Evolutionary conservation across 495 filamentous ascomycete species (phyloP), one percentile per base, ranked within the genome.

Genomic region (Podospora tetraspora): DNA sequence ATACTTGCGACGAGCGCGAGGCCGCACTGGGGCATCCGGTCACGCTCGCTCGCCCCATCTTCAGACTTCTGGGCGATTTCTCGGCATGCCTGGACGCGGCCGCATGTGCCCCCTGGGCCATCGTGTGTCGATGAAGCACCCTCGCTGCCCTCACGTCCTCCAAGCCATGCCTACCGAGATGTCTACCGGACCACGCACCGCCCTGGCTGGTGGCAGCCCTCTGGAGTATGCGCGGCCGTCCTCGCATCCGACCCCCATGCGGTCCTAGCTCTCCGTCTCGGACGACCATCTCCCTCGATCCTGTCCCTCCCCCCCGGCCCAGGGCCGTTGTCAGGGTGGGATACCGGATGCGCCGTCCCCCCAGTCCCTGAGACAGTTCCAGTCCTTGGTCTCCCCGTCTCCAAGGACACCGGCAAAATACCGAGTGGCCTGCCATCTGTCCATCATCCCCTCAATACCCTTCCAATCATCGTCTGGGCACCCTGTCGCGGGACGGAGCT

Each of bases 401-500:
- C 68, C 64, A 64, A 56, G 59, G 19, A n/a, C 29, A 13, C 61
- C 66, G 72, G 62, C 64, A 76, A 63, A 72, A 68, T 74, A 69
- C 63, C 69, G 67, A 43, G 62, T 67, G 59, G 61, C 29, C 59
- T 64, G 63, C 64, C 62, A 66, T 64, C 63, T 59, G 56, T 72
- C 64, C 59, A n/a, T 23, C 58, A 23, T 61, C 34, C 63, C 32
- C 69, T 56, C 22, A 56, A 37, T 19, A 34, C 57, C 60, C 12
- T 34, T 63, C 66, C 63, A 62, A 37, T 57, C 30, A 58, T 68
- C 65, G 56, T 58, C 61, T 63, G 34, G 57, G 60, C 72, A 72
- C 72, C 71, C 62, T 69, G 74, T 72, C 69, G 65, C 63, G 61
- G 61, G 61, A 66, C 65, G 56, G 63, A 71, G 71, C 70, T 70